Evolutionary conservation across 139 green algal genomes (phyloP).

Genomic region (Pycnococcus provasolii): DNA sequence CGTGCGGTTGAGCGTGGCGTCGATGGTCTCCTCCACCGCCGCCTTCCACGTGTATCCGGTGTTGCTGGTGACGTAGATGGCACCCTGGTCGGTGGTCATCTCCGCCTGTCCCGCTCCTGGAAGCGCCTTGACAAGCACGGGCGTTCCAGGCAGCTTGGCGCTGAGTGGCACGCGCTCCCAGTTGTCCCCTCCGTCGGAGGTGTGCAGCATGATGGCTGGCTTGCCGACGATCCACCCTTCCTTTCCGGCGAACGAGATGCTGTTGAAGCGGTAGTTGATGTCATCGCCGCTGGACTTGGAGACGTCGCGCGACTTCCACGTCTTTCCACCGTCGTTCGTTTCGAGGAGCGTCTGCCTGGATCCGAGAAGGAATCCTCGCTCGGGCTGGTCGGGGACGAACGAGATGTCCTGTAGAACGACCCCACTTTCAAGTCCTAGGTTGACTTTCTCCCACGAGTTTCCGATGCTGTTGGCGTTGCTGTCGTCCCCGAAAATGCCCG

Average conservation of each 20-base stretch:
- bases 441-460: slow-evolving; percentile 46
- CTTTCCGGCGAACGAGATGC: slow-evolving; percentile 80
- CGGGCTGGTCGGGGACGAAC: slow-evolving; percentile 73
- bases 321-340: slow-evolving; percentile 88
- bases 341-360: slow-evolving; percentile 93
- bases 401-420: slow-evolving; percentile 92
- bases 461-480: no score
- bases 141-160: slow-evolving; percentile 79
- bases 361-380: slow-evolving; percentile 94
- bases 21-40: slow-evolving; percentile 95
- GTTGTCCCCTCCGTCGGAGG: slow-evolving; percentile 74
- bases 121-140: slow-evolving; percentile 64
- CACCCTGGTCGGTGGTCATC: slow-evolving; percentile 94
- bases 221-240: slow-evolving; percentile 99
- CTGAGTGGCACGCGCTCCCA: slow-evolving; percentile 92
- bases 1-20: slow-evolving; percentile 88
- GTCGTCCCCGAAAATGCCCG: no score
- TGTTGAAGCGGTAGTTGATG: slow-evolving; percentile 94
- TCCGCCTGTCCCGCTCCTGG: slow-evolving; percentile 63
- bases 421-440: slow-evolving; percentile 74
- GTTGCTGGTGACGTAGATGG: slow-evolving; percentile 96
- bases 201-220: slow-evolving; percentile 96
- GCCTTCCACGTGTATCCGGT: slow-evolving; percentile 86
- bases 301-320: slow-evolving; percentile 63
- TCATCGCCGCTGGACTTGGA: slow-evolving; percentile 37